phyloP scores from a whole-genome alignment of 1,284 basidiomycete genomes.

The Lentinus polychrous region DNA sequence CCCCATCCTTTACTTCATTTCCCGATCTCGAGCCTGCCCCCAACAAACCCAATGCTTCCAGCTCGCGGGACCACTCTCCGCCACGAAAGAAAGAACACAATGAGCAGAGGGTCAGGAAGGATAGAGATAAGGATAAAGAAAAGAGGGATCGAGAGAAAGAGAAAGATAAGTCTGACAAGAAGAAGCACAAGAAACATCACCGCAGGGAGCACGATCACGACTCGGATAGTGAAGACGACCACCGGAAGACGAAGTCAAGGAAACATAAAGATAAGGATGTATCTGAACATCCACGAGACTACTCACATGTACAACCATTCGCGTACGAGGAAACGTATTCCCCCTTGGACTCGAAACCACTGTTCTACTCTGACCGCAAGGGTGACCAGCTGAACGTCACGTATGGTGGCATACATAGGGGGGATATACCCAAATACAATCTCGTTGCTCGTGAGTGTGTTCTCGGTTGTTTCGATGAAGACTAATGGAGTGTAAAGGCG shows the following conservation, averaged over 20 bases:
- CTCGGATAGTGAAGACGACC: constrained; percentile 10
- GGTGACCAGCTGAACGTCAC: constrained; percentile 64
- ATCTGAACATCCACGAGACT: background rate
- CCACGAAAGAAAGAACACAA: constrained; percentile 6
- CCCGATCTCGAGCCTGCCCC: constrained; percentile 43
- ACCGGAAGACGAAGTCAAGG: constrained; percentile 20
- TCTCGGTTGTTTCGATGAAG: constrained; percentile 18
- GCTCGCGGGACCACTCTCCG: background rate
- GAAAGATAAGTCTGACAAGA: background rate
- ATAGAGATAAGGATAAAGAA: constrained; percentile 20
- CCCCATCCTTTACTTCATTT: constrained; percentile 60
- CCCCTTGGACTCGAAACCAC: constrained; percentile 7
- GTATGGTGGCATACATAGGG: constrained; percentile 61
- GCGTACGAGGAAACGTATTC: background rate
- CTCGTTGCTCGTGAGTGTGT: constrained; percentile 44
- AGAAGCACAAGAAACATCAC: background rate
- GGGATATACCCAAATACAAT: constrained; percentile 64
- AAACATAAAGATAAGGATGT: constrained; percentile 12
- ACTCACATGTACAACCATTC: background rate
- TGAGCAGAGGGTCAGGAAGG: constrained; percentile 1
- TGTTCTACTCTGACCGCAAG: constrained; percentile 62
- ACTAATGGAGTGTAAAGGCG: constrained; percentile 58
- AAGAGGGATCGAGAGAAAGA: background rate
- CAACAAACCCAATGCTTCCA: constrained; percentile 17
- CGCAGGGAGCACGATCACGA: too few species aligned